Base-by-base conservation (phyloP, 106 monocot genomes). In the Dendrobium huoshanense region DNA sequence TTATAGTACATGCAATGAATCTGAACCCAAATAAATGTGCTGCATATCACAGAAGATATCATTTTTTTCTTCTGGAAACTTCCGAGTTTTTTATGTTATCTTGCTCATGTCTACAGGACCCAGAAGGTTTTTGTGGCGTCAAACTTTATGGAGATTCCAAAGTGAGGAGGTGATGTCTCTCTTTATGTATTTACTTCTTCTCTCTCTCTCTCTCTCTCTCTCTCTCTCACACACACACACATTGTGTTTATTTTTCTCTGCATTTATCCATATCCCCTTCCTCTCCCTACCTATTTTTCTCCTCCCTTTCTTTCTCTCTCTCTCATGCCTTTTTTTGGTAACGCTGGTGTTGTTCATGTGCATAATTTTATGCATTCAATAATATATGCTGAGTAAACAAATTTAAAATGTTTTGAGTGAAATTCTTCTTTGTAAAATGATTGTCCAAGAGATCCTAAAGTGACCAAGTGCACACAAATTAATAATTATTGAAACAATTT, bases 81-180 rank as follows among this genome's bases (percentile, higher is more conserved):
- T 73, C 0, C 8, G 17, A 1, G 58, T 20, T 61, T 7, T 58
- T 58, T 44, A 27, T 76, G 25, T 58, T 75, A 3, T 31, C 74
- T 79, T 77, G 58, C 18, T 54, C 29, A 8, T 78, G 9, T 44
- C n/a, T 79, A 49, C 72, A 83, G 83, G 83, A 45, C 83, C 83
- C 43, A 83, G 83, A 78, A 83, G 58, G 73, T 73, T 83, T 73
- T 27, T 83, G 16, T 78, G 72, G n/a, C 83, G 83, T 29, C 78
- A 83, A 72, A 83, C 83, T 78, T 10, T 83, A 56, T 78, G 83
- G 29, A 72, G 83, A 4, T 61, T 83, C 10, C 83, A 83, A 79
- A 79, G 78, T 40, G 83, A 83, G 78, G 83, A 83, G 83, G 83
- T 82, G 51, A 72, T 20, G 31, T 70, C 70, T 70, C 70, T 70